Percentiles rank a stretch among this genome's conserved stretches.
Conservation (phyloP, 2,329 filamentous ascomycete genomes). For the Tolypocladium tropicale region DNA sequence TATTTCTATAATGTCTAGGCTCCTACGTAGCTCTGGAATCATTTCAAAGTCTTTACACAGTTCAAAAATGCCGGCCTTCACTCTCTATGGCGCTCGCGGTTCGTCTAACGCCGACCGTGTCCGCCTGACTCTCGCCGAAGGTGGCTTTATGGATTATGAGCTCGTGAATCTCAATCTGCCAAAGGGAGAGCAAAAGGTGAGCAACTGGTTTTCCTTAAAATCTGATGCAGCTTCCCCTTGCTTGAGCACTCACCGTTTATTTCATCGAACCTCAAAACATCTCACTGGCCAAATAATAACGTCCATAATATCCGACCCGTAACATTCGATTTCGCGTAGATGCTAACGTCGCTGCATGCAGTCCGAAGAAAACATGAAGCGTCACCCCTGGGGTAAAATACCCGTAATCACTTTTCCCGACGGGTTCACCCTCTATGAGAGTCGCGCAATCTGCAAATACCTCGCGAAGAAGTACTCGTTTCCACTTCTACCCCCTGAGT, state of each 20-base stretch:
- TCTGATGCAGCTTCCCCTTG: not conserved
- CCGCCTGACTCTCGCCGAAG: conserved; percentile 30
- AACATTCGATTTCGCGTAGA: not conserved
- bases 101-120: conserved; percentile 33
- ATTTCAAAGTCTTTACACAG: conserved; percentile 15
- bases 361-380: conserved; percentile 25
- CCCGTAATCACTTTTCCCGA: conserved; percentile 26
- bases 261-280: too few species aligned
- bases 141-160: conserved; percentile 31
- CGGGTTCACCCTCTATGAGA: conserved; percentile 35
- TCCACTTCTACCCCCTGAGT: conserved; percentile 26
- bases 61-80: conserved; percentile 31
- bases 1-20: conserved; percentile 21
- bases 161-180: conserved; percentile 25
- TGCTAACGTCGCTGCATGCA: conserved; percentile 7
- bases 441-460: conserved; percentile 36
- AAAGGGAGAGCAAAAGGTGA: conserved; percentile 31
- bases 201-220: not conserved
- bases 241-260: too few species aligned
- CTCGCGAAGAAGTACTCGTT: conserved; percentile 34
- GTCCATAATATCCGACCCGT: too few species aligned
- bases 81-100: conserved; percentile 27
- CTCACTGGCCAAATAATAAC: too few species aligned
- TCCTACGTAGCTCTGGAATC: conserved; percentile 13
- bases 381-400: conserved; percentile 32